Percentiles rank a stretch among this genome's conserved stretches.
Conservation (phyloP, 2,329 filamentous ascomycete genomes). For the Fusarium sp. region DNA sequence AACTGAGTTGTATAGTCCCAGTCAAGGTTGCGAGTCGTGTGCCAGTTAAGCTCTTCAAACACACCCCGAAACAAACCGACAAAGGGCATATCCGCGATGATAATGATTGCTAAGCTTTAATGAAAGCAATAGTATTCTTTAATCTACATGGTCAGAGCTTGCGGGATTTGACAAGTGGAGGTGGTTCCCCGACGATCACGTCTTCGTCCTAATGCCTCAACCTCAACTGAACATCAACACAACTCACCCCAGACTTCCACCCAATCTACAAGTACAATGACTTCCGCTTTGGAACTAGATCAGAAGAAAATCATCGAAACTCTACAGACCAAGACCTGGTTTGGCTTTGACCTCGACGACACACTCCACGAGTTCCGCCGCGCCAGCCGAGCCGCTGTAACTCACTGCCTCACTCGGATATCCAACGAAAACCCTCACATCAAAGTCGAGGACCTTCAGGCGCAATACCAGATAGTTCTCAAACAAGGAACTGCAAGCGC, state of each 20-base stretch:
- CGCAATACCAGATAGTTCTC: slow-evolving; percentile 51
- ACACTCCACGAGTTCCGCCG: slow-evolving; percentile 60
- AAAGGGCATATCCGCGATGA: accelerated
- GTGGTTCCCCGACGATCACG: neutral
- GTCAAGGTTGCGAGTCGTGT: neutral
- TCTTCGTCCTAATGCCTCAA: neutral
- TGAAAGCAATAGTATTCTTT: too few species aligned
- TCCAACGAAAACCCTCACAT: neutral
- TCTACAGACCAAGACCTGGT: slow-evolving; percentile 48
- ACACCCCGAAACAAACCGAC: neutral
- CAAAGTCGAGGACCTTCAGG: slow-evolving; percentile 26
- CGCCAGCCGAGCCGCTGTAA: slow-evolving; percentile 53
- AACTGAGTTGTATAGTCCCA: neutral
- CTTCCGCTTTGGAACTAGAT: accelerated
- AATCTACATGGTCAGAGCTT: neutral
- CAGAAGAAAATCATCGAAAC: neutral
- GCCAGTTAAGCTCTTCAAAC: neutral
- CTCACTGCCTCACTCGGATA: slow-evolving; percentile 48
- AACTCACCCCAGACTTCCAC: neutral
- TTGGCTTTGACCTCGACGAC: slow-evolving; percentile 62
- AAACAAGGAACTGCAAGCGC: slow-evolving; percentile 50
- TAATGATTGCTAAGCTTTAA: too few species aligned
- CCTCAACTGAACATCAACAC: neutral
- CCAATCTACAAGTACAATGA: neutral
- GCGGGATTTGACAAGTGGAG: neutral